Evolutionary conservation across 106 monocot genomes (phyloP).

Genomic region (Acorus gramineus): DNA sequence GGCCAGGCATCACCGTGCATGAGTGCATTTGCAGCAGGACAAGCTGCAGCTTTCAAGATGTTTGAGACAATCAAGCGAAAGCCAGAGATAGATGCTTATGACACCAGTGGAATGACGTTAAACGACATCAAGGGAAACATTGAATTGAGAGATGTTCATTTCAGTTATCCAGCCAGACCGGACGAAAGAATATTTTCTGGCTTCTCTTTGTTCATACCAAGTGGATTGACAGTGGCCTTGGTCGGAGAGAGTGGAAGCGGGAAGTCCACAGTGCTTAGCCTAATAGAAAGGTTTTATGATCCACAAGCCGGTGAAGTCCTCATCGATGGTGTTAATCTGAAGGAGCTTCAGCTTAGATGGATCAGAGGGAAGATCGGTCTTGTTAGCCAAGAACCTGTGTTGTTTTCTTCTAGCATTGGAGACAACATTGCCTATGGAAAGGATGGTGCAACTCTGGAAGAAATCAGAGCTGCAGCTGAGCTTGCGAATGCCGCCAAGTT

Average conservation of each 20-base stretch:
- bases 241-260: slow-evolving; percentile 41
- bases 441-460: slow-evolving; percentile 41
- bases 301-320: slow-evolving; percentile 16
- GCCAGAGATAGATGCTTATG: slow-evolving; percentile 48
- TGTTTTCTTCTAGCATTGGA: slow-evolving; percentile 42
- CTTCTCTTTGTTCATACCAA: slow-evolving; percentile 25
- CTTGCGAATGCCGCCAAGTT: slow-evolving; percentile 66
- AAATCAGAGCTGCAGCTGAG: slow-evolving; percentile 44
- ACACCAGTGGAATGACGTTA: slow-evolving; percentile 15
- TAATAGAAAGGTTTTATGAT: slow-evolving; percentile 38
- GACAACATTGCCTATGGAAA: slow-evolving; percentile 67
- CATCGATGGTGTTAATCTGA: slow-evolving; percentile 19
- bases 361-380: slow-evolving; percentile 58
- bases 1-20: slow-evolving; percentile 43
- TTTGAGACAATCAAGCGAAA: slow-evolving; percentile 45
- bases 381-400: slow-evolving; percentile 58
- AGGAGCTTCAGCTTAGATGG: slow-evolving; percentile 35
- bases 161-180: slow-evolving; percentile 47
- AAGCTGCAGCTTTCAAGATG: slow-evolving; percentile 47
- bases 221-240: slow-evolving; percentile 19
- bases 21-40: slow-evolving; percentile 35
- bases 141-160: slow-evolving; percentile 35
- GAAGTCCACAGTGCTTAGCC: slow-evolving; percentile 23
- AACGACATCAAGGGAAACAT: slow-evolving; percentile 37
- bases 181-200: slow-evolving; percentile 29